Evolutionary conservation across 352 stramenopile species (phyloP), one percentile per base, ranked within the genome.

Genomic region (Pythium apleroticum): DNA sequence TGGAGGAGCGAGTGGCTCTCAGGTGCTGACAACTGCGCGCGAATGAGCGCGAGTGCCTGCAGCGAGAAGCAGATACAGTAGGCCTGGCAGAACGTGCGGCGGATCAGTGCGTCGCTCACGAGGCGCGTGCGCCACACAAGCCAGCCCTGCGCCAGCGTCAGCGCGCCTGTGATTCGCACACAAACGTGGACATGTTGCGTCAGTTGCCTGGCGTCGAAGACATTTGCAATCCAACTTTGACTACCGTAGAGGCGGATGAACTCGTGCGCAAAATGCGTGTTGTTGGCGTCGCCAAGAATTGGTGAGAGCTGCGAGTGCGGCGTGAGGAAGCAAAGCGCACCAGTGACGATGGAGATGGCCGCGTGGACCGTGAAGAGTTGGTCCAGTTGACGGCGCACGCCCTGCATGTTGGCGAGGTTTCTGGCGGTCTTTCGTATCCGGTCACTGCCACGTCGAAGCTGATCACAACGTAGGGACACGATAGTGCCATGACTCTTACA

Each of bases 1-100:
- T 95, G 83, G 28, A 95, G 73, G 55, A 76, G 62, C 66, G 87
- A 95, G 65, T 95, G 87, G 64, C 71, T 92, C 57, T 90, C 81
- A 0, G 87, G 87, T 9, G 84, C 77, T 3, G 83, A 66, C 14
- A 92, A 57, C 63, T 95, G 86, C 46, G 86, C 86, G 27, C 86
- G 84, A 43, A 93, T 55, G 28, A 93, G 77, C 52, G 80, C 80
- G 27, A 91, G 57, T 24, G 84, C 74, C 63, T 95, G 87, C 57
- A 95, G 78, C 55, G 73, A 74, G 69, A 95, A 95, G 76, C 85
- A 95, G 55, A 92, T 88, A 73, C 83, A 93, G 68, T 95, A 95
- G 22, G 84, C 87, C 69, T 95, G 87, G 63, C 87, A 95, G 71
- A 95, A 95, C 52, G 87, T 95, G 54, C 86, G 86, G 28, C 87